Percentiles rank a stretch among this genome's conserved stretches.
These are phyloP conservation scores for rapeseed (Brassica napus) DNA, from an alignment of 345 rosid genomes.

Conservation along the genomic window Da-Ae NC_063445.1:18901001-18901500, in stretches of 20 bases:
- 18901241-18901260: slow-evolving; percentile 26
- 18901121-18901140: slow-evolving; percentile 54
- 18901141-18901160: slow-evolving; percentile 74
- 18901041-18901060: neutral
- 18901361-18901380: slow-evolving; percentile 8
- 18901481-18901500: neutral
- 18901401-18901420: slow-evolving; percentile 6
- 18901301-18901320: neutral
- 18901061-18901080: neutral
- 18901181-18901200: slow-evolving; percentile 65
- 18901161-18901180: slow-evolving; percentile 67
- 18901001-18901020: neutral
- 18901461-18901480: neutral
- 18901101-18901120: slow-evolving; percentile 24
- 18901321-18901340: neutral
- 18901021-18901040: neutral
- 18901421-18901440: neutral
- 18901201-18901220: slow-evolving; percentile 68
- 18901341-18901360: slow-evolving; percentile 15
- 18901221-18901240: slow-evolving; percentile 55
- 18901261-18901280: neutral
- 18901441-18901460: neutral
- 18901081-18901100: neutral
- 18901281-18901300: neutral
- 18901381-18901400: slow-evolving; percentile 31